These are phyloP conservation scores for Psidium guajava DNA, from an alignment of 345 rosid genomes.

Conservation along the genomic window DNA sequence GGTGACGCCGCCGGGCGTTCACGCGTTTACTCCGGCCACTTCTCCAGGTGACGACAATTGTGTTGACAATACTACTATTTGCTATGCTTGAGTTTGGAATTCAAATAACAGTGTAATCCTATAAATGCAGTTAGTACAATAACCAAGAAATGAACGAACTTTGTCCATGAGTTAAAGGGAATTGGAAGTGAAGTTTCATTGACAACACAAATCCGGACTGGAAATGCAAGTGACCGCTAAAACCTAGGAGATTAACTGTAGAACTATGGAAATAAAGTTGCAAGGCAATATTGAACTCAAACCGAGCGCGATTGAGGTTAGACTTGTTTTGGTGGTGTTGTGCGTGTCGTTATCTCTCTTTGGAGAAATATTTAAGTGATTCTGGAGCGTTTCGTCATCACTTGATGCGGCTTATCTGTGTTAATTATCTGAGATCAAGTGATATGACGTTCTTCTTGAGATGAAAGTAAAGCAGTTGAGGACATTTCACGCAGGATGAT, in stretches of 20 bases:
- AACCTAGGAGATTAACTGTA: not conserved
- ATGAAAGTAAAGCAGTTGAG: not conserved
- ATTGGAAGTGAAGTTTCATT: not conserved
- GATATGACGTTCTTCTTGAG: not conserved
- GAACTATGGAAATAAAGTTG: not conserved
- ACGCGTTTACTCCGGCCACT: constrained; percentile 88
- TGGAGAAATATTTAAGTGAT: not conserved
- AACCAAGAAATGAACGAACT: not conserved
- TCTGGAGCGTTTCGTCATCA: not conserved
- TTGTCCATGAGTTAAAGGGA: not conserved
- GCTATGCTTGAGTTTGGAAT: not conserved
- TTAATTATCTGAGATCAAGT: not conserved
- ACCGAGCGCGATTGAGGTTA: not conserved
- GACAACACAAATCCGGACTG: not conserved
- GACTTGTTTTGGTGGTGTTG: not conserved
- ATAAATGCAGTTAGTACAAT: not conserved
- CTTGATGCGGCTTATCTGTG: not conserved
- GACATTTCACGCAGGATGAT: not conserved
- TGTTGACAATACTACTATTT: not conserved
- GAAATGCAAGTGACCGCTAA: not conserved
- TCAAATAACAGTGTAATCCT: not conserved
- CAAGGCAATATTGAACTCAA: not conserved
- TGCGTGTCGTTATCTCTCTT: not conserved
- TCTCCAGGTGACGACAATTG: constrained; percentile 30
- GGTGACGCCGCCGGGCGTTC: constrained; percentile 75